A percentile compares a stretch with the other conserved stretches of the same genome.
Evolutionary conservation across 164 flowering plant genomes (phyloP).

Genomic region (Amborella trichopoda): DNA sequence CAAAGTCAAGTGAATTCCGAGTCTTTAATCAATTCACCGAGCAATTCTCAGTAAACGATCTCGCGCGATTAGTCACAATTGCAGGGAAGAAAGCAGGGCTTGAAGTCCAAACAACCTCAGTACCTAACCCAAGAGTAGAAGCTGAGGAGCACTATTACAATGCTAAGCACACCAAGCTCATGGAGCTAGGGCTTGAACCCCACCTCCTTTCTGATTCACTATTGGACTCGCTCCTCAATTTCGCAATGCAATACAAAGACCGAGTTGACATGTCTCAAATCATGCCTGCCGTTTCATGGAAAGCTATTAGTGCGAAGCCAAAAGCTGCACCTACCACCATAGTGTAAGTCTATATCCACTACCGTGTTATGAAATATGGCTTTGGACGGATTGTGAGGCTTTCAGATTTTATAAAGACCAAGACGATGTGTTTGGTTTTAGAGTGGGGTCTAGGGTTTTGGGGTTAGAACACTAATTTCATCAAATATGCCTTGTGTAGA

Average conservation of each 20-base stretch:
- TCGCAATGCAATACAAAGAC: constrained; percentile 56
- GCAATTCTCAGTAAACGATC: constrained; percentile 91
- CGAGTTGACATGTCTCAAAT: constrained; percentile 78
- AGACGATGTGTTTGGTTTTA: too few species aligned
- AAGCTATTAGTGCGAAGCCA: constrained; percentile 61
- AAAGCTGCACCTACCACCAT: too few species aligned
- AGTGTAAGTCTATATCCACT: too few species aligned
- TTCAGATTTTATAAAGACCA: too few species aligned
- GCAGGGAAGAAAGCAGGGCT: constrained; percentile 85
- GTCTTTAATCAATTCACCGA: constrained; percentile 97
- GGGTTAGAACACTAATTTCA: too few species aligned
- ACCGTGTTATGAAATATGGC: too few species aligned
- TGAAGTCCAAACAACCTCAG: constrained; percentile 55
- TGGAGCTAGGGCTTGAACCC: constrained; percentile 79
- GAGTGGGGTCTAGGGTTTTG: too few species aligned
- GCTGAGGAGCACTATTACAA: constrained; percentile 97
- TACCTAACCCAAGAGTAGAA: constrained; percentile 95
- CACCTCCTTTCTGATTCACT: constrained; percentile 90
- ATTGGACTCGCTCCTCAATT: constrained; percentile 76
- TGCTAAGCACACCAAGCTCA: constrained; percentile 87
- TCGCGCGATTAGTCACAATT: constrained; percentile 72
- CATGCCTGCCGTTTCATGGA: constrained; percentile 94
- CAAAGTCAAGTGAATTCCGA: constrained; percentile 72
- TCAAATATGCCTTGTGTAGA: too few species aligned
- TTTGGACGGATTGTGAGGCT: too few species aligned